Base-by-base conservation (phyloP, 345 rosid species). In the Psidium friedrichsthalianum region DNA sequence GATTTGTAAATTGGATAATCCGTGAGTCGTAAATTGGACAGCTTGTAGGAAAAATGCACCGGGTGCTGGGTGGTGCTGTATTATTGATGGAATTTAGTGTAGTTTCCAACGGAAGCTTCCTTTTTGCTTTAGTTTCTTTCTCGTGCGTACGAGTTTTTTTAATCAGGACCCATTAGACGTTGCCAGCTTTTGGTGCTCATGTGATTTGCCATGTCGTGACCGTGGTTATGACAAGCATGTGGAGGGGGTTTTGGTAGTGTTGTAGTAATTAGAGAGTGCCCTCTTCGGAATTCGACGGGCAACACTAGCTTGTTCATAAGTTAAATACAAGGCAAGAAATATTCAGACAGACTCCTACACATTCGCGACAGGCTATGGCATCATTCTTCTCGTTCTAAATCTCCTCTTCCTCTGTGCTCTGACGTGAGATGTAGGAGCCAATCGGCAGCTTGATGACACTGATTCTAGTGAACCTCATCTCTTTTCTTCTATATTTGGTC, bases 51-150 rank as follows among this genome's bases (percentile, higher is more conserved):
- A 69, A 69, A 32, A 2, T 0, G 25, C 0, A 18, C 14, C 47
- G 47, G 47, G 42, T 40, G 36, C 36, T 9, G 6, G 13, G 47
- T 36, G 80, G 1, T 0, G 0, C 29, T 7, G 0, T 0, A 15
- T 42, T 20, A 8, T 18, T 11, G 25, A 69, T 69, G 42, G 24
- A 69, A 69, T 69, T 36, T 0, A 69, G 78, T 32, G 80, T 69
- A 20, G 47, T 69, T 69, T 69, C 80, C 14, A 1, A 69, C 9
- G 80, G 40, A 69, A 69, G 80, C 1, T 69, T 3, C 25, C 14
- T 1, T 69, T 42, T 36, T 18, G 2, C 80, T 36, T 0, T 36
- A 21, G 80, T 69, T 69, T 36, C 80, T 36, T 69, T 36, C 47
- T 8, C 20, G 80, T 11, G 1, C 18, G 3, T 0, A 12, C 1